Evolutionary conservation across 495 filamentous ascomycete species (phyloP).

Genomic region (Alectoria sarmentosa): DNA sequence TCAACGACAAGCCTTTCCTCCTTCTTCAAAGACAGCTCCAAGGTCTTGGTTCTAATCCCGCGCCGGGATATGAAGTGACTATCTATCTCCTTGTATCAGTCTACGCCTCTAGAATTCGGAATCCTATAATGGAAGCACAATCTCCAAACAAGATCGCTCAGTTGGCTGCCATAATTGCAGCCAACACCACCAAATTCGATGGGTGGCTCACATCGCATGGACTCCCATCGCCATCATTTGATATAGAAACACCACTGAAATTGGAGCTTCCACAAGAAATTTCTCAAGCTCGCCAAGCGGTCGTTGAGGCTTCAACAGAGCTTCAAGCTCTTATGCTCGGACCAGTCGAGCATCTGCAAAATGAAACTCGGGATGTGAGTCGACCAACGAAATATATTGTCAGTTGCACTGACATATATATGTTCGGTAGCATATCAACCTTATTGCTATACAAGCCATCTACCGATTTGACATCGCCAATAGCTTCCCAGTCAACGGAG

Average conservation of each 20-base stretch:
- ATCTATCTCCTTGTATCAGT: no score
- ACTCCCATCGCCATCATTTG: constrained; percentile 1
- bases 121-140: no score
- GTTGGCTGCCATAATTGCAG: no score
- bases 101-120: no score
- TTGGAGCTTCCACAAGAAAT: neutral
- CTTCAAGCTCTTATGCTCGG: constrained; percentile 14
- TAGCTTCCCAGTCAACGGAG: constrained; percentile 26
- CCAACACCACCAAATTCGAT: constrained; percentile 21
- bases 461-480: constrained; percentile 30
- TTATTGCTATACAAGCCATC: constrained; percentile 23
- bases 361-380: no score
- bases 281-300: neutral
- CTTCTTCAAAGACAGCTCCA: no score
- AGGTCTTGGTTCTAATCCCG: no score
- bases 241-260: neutral
- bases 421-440: neutral
- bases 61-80: no score
- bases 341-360: no score
- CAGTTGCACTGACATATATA: neutral
- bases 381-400: no score
- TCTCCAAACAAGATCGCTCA: no score
- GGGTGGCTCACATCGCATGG: constrained; percentile 8
- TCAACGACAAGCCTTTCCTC: no score
- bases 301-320: constrained; percentile 11